These are phyloP conservation scores for Fusarium haematococcum DNA, from an alignment of 2,329 filamentous ascomycete species.

Conservation along the genomic window DNA sequence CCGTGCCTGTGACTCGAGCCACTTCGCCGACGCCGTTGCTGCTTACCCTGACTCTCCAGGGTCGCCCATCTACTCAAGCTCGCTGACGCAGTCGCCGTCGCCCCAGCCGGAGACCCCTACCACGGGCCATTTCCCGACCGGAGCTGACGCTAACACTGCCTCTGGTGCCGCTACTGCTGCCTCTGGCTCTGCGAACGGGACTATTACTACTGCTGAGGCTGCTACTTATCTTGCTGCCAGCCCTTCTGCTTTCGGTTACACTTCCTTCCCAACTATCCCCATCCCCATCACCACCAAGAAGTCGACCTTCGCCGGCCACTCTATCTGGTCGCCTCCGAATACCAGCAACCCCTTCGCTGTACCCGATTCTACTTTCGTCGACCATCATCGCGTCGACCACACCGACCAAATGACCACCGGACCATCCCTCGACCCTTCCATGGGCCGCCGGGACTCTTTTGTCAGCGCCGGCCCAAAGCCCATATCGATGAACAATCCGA, in stretches of 20 bases:
- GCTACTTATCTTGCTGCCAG: conserved; percentile 36
- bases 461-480: conserved; percentile 74
- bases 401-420: conserved; percentile 68
- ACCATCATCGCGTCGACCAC: conserved; percentile 40
- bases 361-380: conserved; percentile 43
- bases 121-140: conserved; percentile 43
- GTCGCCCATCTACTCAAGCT: conserved; percentile 49
- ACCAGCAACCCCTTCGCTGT: conserved; percentile 39
- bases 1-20: conserved; percentile 39
- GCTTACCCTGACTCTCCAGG: conserved; percentile 49
- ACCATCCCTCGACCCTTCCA: conserved; percentile 66
- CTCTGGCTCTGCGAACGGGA: conserved; percentile 39
- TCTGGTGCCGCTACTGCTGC: conserved; percentile 40
- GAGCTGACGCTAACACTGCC: conserved; percentile 45
- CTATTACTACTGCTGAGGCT: conserved; percentile 41
- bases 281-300: conserved; percentile 40
- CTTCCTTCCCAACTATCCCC: conserved; percentile 48
- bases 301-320: conserved; percentile 18
- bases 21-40: conserved; percentile 42
- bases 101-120: conserved; percentile 51
- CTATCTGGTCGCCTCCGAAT: background rate
- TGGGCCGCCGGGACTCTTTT: conserved; percentile 74
- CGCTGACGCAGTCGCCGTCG: conserved; percentile 52
- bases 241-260: conserved; percentile 32
- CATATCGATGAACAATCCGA: conserved; percentile 74